Percentiles rank a stretch among this genome's conserved stretches.
Conservation (phyloP, 1,284 basidiomycete species). For the Butyriboletus appendiculatus region DNA sequence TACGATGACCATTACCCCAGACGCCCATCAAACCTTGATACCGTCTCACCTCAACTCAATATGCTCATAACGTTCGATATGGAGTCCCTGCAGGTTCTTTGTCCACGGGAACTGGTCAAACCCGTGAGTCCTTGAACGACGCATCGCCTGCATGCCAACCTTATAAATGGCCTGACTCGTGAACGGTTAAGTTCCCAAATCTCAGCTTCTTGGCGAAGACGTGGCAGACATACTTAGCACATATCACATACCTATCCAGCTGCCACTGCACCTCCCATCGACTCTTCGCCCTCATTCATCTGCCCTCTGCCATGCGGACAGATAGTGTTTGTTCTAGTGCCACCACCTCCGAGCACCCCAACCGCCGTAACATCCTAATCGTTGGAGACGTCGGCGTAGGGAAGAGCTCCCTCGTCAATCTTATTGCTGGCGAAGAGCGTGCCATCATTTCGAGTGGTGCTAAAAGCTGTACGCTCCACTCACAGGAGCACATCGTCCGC, state of each 20-base stretch:
- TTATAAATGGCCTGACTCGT: constrained; percentile 17
- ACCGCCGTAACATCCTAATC: constrained; percentile 29
- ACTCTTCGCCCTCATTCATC: constrained; percentile 1
- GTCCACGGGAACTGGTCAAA: constrained; percentile 10
- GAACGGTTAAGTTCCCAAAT: constrained; percentile 2
- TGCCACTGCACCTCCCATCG: constrained; percentile 2
- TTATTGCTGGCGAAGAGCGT: constrained; percentile 22
- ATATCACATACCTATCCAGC: neutral
- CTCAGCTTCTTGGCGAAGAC: constrained; percentile 1
- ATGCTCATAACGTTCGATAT: constrained; percentile 11
- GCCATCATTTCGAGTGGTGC: constrained; percentile 27
- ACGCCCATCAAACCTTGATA: constrained; percentile 14
- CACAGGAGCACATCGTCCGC: constrained; percentile 13
- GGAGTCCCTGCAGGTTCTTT: constrained; percentile 3
- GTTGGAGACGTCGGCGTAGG: constrained; percentile 34
- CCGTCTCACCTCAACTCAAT: constrained; percentile 5
- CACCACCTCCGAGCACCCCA: constrained; percentile 8
- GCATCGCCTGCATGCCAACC: neutral
- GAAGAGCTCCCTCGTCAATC: constrained; percentile 35
- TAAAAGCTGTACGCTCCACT: constrained; percentile 26
- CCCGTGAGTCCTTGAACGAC: constrained; percentile 2
- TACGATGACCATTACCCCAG: neutral
- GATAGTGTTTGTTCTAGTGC: constrained; percentile 20
- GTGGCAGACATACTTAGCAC: neutral
- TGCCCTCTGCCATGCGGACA: constrained; percentile 16